phyloP scores from a whole-genome alignment of 805 yeast species.

The Wickerhamomyces alni region DNA sequence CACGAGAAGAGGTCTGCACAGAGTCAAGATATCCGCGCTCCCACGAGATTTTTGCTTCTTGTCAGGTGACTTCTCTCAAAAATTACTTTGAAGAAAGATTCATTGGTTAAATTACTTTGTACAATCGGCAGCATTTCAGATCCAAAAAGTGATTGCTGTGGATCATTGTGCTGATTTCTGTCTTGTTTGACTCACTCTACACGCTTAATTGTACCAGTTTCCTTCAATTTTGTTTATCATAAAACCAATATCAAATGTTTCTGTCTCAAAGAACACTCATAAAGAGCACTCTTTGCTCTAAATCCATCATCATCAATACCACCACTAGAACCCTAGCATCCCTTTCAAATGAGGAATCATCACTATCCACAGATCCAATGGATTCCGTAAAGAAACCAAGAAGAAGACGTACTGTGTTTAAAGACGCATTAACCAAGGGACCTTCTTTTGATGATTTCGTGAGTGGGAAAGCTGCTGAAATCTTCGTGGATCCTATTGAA shows the following conservation, averaged over 20 bases:
- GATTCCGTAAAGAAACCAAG: conserved; percentile 24
- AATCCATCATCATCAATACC: not conserved
- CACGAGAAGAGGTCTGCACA: not conserved
- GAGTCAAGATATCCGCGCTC: conserved; percentile 2
- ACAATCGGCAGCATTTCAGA: no score
- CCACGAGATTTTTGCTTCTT: conserved; percentile 1
- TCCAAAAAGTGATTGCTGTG: no score
- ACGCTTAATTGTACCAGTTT: no score
- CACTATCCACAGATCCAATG: not conserved
- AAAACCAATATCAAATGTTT: not conserved
- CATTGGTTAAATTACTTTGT: not conserved
- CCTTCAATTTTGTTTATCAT: no score
- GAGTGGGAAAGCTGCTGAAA: conserved; percentile 67
- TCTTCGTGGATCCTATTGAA: conserved; percentile 67
- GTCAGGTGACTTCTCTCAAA: not conserved
- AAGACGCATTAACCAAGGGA: conserved; percentile 70
- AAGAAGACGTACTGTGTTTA: conserved; percentile 52
- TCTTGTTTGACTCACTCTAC: no score
- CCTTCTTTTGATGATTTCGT: conserved; percentile 93
- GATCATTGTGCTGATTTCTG: no score
- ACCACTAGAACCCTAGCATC: conserved; percentile 12
- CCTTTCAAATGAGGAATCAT: conserved; percentile 6
- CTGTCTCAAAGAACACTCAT: conserved; percentile 1
- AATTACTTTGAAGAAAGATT: conserved; percentile 1
- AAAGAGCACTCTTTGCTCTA: conserved; percentile 1